Percentiles rank a stretch among this genome's conserved stretches.
phyloP scores from a whole-genome alignment of 108 stramenopile genomes.

The Schizochytrium sp. region DNA sequence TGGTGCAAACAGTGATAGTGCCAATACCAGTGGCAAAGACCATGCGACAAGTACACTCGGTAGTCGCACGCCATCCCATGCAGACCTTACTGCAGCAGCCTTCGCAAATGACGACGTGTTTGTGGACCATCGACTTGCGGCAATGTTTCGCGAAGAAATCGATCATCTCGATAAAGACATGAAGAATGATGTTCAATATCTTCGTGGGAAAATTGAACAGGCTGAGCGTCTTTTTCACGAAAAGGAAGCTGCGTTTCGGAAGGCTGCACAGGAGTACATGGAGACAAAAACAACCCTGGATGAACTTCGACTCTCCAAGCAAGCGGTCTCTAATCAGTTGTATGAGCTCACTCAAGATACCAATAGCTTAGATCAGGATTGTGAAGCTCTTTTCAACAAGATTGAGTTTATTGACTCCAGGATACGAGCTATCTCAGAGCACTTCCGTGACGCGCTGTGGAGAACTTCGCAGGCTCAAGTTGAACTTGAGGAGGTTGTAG shows the following conservation, averaged over 20 bases:
- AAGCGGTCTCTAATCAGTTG: slow-evolving; percentile 13
- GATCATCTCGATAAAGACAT: slow-evolving; percentile 53
- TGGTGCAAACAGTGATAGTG: too few relatives aligned
- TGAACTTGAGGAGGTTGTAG: slow-evolving; percentile 34
- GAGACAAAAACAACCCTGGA: slow-evolving; percentile 17
- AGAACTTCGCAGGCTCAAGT: slow-evolving; percentile 51
- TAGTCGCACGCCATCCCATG: background rate
- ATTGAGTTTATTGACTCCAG: slow-evolving; percentile 37
- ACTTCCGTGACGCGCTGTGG: slow-evolving; percentile 5
- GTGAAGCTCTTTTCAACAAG: slow-evolving; percentile 41
- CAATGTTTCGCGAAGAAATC: slow-evolving; percentile 22
- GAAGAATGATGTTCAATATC: slow-evolving; percentile 38
- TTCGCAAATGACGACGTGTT: slow-evolving; percentile 48
- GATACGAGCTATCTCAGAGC: slow-evolving; percentile 9
- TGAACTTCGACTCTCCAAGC: background rate
- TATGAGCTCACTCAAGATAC: background rate
- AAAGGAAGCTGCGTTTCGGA: background rate
- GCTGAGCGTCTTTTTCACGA: slow-evolving; percentile 13
- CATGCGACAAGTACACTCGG: background rate
- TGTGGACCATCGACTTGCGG: slow-evolving; percentile 41
- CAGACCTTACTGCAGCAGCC: background rate
- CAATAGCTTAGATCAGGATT: slow-evolving; percentile 30
- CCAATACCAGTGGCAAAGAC: too few relatives aligned
- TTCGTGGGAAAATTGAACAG: slow-evolving; percentile 18
- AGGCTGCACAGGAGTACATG: slow-evolving; percentile 47